phyloP scores from a whole-genome alignment of 1,139 yeast genomes.

The Magnusiomyces tetraspermus region DNA sequence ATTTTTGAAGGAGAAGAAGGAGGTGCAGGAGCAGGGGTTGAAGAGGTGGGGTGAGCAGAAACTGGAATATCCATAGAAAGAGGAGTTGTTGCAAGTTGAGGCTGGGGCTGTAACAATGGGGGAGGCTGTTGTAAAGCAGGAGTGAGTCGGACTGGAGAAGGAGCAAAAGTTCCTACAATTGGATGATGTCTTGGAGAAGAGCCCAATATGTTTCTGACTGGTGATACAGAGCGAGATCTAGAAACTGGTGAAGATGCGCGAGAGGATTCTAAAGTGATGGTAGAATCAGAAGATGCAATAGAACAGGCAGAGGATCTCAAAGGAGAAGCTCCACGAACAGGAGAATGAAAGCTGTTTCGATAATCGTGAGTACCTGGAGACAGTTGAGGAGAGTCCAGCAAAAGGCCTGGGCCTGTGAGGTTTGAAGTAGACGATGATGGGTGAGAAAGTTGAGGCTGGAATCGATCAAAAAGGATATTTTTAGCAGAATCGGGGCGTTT shows the following conservation, averaged over 20 bases:
- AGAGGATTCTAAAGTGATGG: not conserved
- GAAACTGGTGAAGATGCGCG: not conserved
- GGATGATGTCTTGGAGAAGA: not conserved
- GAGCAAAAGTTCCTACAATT: not conserved
- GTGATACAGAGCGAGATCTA: not conserved
- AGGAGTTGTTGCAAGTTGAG: not conserved
- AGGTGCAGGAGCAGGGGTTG: not conserved
- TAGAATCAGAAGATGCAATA: not conserved
- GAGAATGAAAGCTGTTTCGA: not conserved
- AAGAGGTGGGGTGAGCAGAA: not conserved
- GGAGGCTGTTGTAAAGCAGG: not conserved
- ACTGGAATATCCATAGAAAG: not conserved
- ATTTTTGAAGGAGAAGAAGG: not conserved
- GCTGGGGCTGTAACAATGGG: not conserved
- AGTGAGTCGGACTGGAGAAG: not conserved
- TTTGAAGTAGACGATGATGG: not conserved
- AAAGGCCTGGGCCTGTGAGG: not conserved
- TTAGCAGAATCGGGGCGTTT: not conserved
- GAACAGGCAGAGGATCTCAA: not conserved
- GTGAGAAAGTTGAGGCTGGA: not conserved
- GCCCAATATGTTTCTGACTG: not conserved
- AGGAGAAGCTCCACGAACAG: not conserved
- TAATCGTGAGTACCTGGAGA: not conserved
- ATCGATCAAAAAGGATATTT: not conserved
- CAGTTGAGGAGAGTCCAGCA: not conserved